Percentiles rank a stretch among this genome's conserved stretches.
Conservation (phyloP, 805 yeast species). For the Starmerella gropengiesseri region DNA sequence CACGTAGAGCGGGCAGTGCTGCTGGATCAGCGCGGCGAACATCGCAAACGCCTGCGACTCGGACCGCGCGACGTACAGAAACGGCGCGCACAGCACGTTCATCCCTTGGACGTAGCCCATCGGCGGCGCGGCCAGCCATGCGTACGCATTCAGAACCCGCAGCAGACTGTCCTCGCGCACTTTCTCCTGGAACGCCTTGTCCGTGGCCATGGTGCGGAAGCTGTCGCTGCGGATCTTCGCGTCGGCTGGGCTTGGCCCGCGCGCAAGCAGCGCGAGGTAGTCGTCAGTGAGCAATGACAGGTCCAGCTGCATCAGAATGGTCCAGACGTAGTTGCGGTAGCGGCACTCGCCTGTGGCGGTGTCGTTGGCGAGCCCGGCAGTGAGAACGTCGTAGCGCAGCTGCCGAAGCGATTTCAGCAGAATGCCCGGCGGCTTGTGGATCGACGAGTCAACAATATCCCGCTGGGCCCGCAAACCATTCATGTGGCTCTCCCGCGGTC, state of each 20-base stretch:
- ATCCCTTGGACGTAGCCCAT: conserved; percentile 64
- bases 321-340: conserved; percentile 70
- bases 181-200: conserved; percentile 46
- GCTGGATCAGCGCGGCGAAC: conserved; percentile 49
- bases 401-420: conserved; percentile 43
- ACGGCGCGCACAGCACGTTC: conserved; percentile 78
- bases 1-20: conserved; percentile 66
- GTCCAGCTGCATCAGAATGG: conserved; percentile 46
- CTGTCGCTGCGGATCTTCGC: conserved; percentile 75
- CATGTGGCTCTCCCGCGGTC: conserved; percentile 10
- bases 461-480: conserved; percentile 7
- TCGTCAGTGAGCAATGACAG: conserved; percentile 45
- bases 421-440: conserved; percentile 32
- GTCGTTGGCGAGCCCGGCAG: conserved; percentile 34
- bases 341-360: conserved; percentile 38
- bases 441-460: conserved; percentile 44
- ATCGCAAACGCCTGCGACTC: conserved; percentile 80
- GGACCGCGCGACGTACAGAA: conserved; percentile 59
- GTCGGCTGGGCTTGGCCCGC: conserved; percentile 50
- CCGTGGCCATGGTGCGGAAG: conserved; percentile 72
- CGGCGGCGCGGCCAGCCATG: conserved; percentile 33
- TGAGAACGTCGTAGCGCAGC: conserved; percentile 40
- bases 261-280: conserved; percentile 44
- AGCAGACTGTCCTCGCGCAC: conserved; percentile 63
- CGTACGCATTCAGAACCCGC: conserved; percentile 62